Percentiles rank a stretch among this genome's conserved stretches.
phyloP scores from a whole-genome alignment of 306 rosid genomes.

The Luffa acutangula region DNA sequence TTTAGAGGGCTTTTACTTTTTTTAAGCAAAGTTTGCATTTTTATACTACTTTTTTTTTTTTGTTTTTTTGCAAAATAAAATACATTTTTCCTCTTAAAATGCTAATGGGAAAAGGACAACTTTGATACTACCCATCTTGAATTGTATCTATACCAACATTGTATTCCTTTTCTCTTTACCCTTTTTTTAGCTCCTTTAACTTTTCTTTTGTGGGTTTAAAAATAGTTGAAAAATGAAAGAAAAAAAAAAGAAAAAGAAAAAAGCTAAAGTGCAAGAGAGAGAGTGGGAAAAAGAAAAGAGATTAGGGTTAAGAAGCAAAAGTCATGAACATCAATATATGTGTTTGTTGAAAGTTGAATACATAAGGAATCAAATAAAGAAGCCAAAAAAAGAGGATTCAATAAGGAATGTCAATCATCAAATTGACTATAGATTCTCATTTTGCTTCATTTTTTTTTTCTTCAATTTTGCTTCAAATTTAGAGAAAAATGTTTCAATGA shows the following conservation, averaged over 20 bases:
- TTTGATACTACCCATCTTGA: background rate
- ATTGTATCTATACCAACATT: background rate
- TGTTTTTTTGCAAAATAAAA: background rate
- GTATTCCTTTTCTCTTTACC: slow-evolving; percentile 1
- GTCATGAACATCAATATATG: background rate
- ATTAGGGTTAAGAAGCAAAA: background rate
- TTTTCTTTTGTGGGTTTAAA: background rate
- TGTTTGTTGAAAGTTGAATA: background rate
- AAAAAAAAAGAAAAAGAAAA: background rate
- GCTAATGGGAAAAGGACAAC: background rate
- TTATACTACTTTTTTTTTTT: background rate
- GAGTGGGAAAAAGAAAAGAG: background rate
- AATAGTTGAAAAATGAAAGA: background rate
- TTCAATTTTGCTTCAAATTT: background rate
- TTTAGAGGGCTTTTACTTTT: background rate
- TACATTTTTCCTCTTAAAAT: background rate
- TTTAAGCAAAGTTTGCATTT: background rate
- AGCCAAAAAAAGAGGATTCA: background rate
- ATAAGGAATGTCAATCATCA: background rate
- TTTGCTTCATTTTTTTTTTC: background rate
- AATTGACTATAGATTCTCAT: background rate
- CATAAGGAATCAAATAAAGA: background rate
- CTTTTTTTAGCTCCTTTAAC: background rate
- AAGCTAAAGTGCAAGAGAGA: background rate
- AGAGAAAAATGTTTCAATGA: too few species aligned